Percentiles rank a stretch among this genome's conserved stretches.
phyloP scores from a whole-genome alignment of 73 alveolate genomes.

The Paramecium caudatum region DNA sequence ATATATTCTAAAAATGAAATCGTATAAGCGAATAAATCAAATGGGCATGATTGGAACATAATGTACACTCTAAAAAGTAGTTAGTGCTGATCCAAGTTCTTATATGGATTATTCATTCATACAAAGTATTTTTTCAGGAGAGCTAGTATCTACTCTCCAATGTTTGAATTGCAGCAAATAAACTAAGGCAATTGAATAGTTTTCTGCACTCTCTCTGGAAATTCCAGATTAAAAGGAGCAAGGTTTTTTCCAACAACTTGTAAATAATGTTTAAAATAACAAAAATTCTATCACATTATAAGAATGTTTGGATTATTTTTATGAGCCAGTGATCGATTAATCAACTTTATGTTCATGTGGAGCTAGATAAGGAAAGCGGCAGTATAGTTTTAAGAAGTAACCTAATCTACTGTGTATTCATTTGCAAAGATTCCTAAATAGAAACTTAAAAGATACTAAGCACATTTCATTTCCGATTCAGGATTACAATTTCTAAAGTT shows the following conservation, averaged over 20 bases:
- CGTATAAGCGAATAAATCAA: background rate
- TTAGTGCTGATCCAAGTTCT: constrained; percentile 23
- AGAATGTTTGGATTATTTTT: constrained; percentile 59
- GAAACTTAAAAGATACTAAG: background rate
- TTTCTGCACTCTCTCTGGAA: constrained; percentile 48
- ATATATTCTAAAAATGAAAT: background rate
- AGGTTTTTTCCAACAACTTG: constrained; percentile 23
- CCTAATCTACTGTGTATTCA: constrained; percentile 58
- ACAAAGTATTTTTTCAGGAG: constrained; percentile 62
- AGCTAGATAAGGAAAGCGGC: background rate
- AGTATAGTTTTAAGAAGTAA: constrained; percentile 32
- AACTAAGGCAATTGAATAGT: constrained; percentile 16
- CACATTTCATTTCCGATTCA: constrained; percentile 51
- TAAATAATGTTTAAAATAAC: background rate
- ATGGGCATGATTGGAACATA: constrained; percentile 63
- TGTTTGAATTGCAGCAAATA: constrained; percentile 42
- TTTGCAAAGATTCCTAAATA: constrained; percentile 42
- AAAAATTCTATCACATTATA: constrained; percentile 15
- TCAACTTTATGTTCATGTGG: constrained; percentile 26
- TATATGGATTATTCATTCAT: constrained; percentile 67
- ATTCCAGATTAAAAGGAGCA: constrained; percentile 14
- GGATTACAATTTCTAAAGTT: background rate
- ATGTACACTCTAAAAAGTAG: constrained; percentile 49
- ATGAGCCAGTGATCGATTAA: constrained; percentile 55
- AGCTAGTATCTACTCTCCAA: constrained; percentile 8